phyloP scores from a whole-genome alignment of 2,329 filamentous ascomycete genomes.

The Mycosphaerelloides madeirae region DNA sequence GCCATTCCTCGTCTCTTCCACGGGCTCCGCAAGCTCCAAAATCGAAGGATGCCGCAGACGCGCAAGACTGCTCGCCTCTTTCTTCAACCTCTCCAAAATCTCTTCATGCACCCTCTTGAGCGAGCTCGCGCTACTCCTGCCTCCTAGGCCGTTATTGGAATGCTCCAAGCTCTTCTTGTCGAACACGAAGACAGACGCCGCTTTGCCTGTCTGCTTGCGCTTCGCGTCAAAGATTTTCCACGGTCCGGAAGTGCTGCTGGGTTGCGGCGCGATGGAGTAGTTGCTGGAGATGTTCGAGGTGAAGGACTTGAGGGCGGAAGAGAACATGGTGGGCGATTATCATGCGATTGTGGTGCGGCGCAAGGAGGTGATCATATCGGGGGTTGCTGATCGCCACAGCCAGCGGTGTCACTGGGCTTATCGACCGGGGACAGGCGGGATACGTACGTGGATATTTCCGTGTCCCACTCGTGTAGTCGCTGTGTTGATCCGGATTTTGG shows the following conservation, averaged over 20 bases:
- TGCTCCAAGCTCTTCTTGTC: slow-evolving; percentile 81
- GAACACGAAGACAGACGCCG: slow-evolving; percentile 89
- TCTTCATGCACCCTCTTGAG: slow-evolving; percentile 82
- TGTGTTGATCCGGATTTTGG: too few species aligned
- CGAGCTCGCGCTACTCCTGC: slow-evolving; percentile 58
- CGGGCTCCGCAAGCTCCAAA: slow-evolving; percentile 86
- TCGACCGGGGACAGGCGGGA: too few species aligned
- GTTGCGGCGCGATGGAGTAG: slow-evolving; percentile 73
- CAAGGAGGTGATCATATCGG: too few species aligned
- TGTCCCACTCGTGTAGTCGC: too few species aligned
- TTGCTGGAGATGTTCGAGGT: slow-evolving; percentile 88
- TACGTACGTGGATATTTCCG: too few species aligned
- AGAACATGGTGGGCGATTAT: slow-evolving; percentile 65
- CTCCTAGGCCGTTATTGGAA: slow-evolving; percentile 53
- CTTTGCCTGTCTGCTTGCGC: slow-evolving; percentile 87
- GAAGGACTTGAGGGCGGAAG: slow-evolving; percentile 88
- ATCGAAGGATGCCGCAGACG: slow-evolving; percentile 86
- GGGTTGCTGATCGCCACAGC: too few species aligned
- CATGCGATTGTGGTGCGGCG: too few species aligned
- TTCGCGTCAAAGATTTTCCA: slow-evolving; percentile 99
- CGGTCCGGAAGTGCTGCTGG: slow-evolving; percentile 76
- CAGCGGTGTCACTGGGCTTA: too few species aligned
- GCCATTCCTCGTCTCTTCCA: slow-evolving; percentile 87
- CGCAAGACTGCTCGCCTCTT: slow-evolving; percentile 84
- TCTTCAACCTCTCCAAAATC: slow-evolving; percentile 83